These are phyloP conservation scores for Dendrostoma leiphaemia DNA, from an alignment of 2,329 filamentous ascomycete species.

Conservation along the genomic window DNA sequence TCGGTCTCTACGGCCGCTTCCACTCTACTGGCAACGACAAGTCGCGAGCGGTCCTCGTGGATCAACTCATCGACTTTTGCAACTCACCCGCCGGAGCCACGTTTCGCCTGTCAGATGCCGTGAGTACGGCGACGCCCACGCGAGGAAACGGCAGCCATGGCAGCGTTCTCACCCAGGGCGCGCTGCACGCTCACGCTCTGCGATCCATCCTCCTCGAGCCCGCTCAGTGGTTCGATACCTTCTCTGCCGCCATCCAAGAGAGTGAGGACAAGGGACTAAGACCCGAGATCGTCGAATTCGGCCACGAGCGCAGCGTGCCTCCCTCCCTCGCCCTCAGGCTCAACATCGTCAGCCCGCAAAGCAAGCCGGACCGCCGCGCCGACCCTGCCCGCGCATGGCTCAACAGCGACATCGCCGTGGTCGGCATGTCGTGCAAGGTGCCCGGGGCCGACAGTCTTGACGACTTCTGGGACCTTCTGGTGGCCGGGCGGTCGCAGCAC, in stretches of 20 bases:
- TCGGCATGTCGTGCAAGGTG: slow-evolving; percentile 35
- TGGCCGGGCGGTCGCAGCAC: slow-evolving; percentile 10
- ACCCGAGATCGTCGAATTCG: slow-evolving; percentile 28
- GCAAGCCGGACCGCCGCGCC: neutral
- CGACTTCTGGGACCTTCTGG: slow-evolving; percentile 22
- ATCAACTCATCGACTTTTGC: slow-evolving; percentile 27
- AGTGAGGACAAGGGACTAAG: neutral
- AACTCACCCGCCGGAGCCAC: too few species aligned
- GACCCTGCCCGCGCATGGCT: neutral
- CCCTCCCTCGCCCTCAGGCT: slow-evolving; percentile 20
- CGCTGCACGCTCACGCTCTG: slow-evolving; percentile 30
- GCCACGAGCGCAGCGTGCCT: slow-evolving; percentile 34
- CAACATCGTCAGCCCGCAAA: neutral
- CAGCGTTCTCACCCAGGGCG: slow-evolving; percentile 21
- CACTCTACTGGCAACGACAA: slow-evolving; percentile 9
- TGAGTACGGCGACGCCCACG: slow-evolving; percentile 14
- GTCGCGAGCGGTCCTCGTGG: too few species aligned
- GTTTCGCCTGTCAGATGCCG: too few species aligned
- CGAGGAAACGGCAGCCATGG: slow-evolving; percentile 9
- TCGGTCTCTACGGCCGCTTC: neutral
- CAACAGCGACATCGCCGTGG: slow-evolving; percentile 30
- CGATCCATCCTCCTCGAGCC: slow-evolving; percentile 32
- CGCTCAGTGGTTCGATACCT: slow-evolving; percentile 33
- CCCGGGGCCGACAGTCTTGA: slow-evolving; percentile 25
- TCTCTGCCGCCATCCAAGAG: slow-evolving; percentile 24